Conservation (phyloP, 2,329 filamentous ascomycete species). For the Trichoderma sp. region DNA sequence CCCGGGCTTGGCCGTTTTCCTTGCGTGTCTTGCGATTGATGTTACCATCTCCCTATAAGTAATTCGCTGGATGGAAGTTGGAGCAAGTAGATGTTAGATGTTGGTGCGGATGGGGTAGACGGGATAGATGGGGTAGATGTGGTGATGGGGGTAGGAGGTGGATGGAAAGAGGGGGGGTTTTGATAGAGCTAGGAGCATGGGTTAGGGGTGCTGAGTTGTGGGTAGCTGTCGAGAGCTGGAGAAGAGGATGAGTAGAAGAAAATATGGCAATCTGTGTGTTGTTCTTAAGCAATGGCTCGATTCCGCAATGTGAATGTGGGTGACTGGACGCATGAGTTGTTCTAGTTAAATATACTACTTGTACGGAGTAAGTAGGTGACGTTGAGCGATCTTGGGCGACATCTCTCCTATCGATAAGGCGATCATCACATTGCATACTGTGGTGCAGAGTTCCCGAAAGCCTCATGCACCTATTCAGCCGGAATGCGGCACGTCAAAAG, state of each 20-base stretch:
- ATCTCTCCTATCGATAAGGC: slow-evolving; percentile 3
- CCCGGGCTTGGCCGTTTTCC: slow-evolving; percentile 36
- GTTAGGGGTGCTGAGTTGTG: background rate
- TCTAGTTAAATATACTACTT: no score
- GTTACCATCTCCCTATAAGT: slow-evolving; percentile 38
- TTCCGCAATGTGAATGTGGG: background rate
- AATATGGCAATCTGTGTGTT: background rate
- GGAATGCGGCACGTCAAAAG: background rate
- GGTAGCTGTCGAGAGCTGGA: background rate
- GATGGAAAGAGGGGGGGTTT: slow-evolving; percentile 1
- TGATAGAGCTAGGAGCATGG: background rate
- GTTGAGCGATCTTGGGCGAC: background rate
- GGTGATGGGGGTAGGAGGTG: background rate
- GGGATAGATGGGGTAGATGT: background rate
- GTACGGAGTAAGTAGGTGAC: background rate
- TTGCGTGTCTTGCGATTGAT: slow-evolving; percentile 30
- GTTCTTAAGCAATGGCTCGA: background rate
- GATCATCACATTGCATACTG: background rate
- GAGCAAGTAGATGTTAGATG: slow-evolving; percentile 14
- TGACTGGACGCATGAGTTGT: no score
- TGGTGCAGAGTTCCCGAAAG: background rate
- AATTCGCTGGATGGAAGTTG: slow-evolving; percentile 31
- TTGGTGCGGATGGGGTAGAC: background rate
- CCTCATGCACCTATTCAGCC: slow-evolving; percentile 17
- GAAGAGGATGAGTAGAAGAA: slow-evolving; percentile 16